These are phyloP conservation scores for Tetrahymena elliotti DNA, from an alignment of 73 alveolate species.

Conservation along the genomic window DNA sequence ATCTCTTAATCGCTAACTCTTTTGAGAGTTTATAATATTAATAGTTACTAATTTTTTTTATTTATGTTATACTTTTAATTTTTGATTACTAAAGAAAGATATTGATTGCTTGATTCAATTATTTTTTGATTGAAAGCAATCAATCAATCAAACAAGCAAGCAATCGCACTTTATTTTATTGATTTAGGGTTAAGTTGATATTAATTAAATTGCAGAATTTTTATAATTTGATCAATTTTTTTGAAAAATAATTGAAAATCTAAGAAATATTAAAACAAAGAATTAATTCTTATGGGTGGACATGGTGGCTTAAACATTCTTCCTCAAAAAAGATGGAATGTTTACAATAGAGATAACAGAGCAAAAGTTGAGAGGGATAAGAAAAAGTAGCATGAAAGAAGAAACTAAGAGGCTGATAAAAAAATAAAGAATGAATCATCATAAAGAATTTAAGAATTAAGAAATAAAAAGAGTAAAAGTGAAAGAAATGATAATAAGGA, in stretches of 20 bases:
- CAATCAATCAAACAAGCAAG: neutral
- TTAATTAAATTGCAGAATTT: neutral
- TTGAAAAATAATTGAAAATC: neutral
- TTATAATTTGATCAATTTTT: neutral
- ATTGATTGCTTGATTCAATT: too few relatives aligned
- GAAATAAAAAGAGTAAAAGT: neutral
- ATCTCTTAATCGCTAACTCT: too few relatives aligned
- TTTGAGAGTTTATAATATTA: neutral
- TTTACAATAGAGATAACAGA: constrained; percentile 5
- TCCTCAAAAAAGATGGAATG: constrained; percentile 43
- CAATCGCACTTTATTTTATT: too few relatives aligned
- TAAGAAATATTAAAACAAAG: neutral
- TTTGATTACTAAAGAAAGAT: neutral
- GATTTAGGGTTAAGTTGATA: neutral
- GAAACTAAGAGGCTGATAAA: neutral
- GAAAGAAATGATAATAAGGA: neutral
- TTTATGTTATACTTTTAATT: neutral
- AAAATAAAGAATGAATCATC: neutral
- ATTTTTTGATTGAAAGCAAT: neutral
- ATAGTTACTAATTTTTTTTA: neutral
- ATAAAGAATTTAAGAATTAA: neutral
- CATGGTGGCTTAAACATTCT: constrained; percentile 47
- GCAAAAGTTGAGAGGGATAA: neutral
- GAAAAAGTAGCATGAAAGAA: neutral
- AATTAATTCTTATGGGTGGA: constrained; percentile 9